Percentiles rank a stretch among this genome's conserved stretches.
phyloP scores from a whole-genome alignment of 140 eudicot genomes.

The Ambrosia hybrid region DNA sequence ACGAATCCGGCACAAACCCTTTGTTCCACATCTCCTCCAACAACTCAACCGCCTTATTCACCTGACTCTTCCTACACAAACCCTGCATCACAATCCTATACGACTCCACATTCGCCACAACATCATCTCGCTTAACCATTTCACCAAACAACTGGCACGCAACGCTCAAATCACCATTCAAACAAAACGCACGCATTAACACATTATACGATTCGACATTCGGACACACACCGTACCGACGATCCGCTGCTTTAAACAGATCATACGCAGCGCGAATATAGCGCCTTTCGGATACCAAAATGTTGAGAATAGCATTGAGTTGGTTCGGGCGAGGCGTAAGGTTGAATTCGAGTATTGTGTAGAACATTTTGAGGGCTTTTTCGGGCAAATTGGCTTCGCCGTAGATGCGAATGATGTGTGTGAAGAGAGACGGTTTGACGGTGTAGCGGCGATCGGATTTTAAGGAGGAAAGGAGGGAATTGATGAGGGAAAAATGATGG shows the following conservation, averaged over 20 bases:
- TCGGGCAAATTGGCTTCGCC: slow-evolving; percentile 68
- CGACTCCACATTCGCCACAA: slow-evolving; percentile 67
- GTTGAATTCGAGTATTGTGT: slow-evolving; percentile 64
- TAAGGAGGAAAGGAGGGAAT: slow-evolving; percentile 47
- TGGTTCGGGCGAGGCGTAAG: slow-evolving; percentile 60
- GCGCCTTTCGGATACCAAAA: slow-evolving; percentile 48
- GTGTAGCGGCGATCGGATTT: slow-evolving; percentile 37
- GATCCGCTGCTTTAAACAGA: slow-evolving; percentile 60
- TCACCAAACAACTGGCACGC: slow-evolving; percentile 64
- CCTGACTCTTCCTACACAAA: slow-evolving; percentile 90
- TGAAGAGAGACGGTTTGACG: slow-evolving; percentile 60
- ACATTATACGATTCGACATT: slow-evolving; percentile 67
- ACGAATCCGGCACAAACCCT: slow-evolving; percentile 79
- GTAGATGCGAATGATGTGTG: slow-evolving; percentile 63
- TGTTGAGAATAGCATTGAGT: slow-evolving; percentile 54
- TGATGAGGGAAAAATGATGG: slow-evolving; percentile 62
- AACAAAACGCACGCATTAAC: slow-evolving; percentile 71
- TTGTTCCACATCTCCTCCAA: slow-evolving; percentile 85
- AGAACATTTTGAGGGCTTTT: slow-evolving; percentile 68
- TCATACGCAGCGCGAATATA: slow-evolving; percentile 68
- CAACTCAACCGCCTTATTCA: slow-evolving; percentile 69
- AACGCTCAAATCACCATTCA: slow-evolving; percentile 53
- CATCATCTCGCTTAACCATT: slow-evolving; percentile 68
- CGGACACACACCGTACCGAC: slow-evolving; percentile 46
- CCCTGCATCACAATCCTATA: slow-evolving; percentile 80